Evolutionary conservation across 2,329 filamentous ascomycete species (phyloP), one percentile per base, ranked within the genome.

Genomic region (Rhynchosporium graminicola): DNA sequence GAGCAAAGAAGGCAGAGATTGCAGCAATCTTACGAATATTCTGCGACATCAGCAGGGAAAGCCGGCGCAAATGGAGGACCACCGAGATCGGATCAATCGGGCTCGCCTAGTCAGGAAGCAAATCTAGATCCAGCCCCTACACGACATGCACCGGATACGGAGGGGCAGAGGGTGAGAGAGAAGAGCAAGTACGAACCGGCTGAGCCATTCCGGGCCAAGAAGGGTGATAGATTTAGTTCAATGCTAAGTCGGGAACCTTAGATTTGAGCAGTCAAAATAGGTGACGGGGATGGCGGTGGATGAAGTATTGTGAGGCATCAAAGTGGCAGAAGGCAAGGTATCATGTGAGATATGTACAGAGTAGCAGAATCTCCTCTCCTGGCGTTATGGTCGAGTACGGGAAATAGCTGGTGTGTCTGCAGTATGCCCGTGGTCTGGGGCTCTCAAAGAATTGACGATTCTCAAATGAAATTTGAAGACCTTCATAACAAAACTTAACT

Each of bases 111-210:
- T 74, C 82, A 86, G 71, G 90, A 95, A 77, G 86, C 87, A 38
- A 67, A 62, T 20, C 86, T 80, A 66, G 93, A 97, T 77, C 92
- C 92, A n/a, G 92, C 93, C 12, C 89, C 92, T 9, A 96, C 91
- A 59, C 81, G 87, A 68, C 92, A 96, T 77, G 90, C 89, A 64
- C 89, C 91, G 1, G 82, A 87, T 67, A 90, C 85, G 47, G 89
- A 90, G 74, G 78, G 80, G 48, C 82, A 92, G 73, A 80, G 83
- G 67, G 80, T 90, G 31, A 71, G 79, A 42, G 90, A 93, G 76
- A 96, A 92, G 81, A 90, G 91, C 75, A 97, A 96, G 78, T 98
- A 96, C 76, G 93, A 98, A 79, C 88, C 90, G 38, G 81, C 80
- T 59, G 82, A 85, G 69, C 89, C 92, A 60, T 98, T 88, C 77